Conservation (phyloP, 2,329 filamentous ascomycete genomes). For the Pseudopyrenochaeta lycopersici region DNA sequence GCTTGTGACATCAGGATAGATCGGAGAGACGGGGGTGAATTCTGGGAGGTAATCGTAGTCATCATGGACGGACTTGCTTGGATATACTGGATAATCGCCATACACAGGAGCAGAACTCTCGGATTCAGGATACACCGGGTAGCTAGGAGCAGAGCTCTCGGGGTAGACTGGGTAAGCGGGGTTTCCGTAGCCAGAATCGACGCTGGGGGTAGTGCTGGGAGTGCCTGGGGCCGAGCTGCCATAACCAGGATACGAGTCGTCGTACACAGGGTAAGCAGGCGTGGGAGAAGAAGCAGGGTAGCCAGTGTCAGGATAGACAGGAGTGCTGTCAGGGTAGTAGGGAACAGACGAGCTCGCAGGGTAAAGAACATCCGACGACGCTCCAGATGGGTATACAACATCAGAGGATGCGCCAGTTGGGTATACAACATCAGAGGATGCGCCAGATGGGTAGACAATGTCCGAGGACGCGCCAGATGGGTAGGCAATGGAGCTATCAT, state of each 20-base stretch:
- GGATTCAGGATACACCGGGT: constrained; percentile 6
- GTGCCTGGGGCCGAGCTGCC: constrained; percentile 7
- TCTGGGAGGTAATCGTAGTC: constrained; percentile 18
- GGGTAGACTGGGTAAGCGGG: constrained; percentile 7
- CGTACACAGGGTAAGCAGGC: constrained; percentile 1
- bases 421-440: neutral
- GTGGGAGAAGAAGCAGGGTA: constrained; percentile 8
- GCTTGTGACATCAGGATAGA: constrained; percentile 14
- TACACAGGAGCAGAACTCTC: constrained; percentile 6
- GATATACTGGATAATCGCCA: constrained; percentile 4
- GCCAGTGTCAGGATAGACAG: constrained; percentile 9
- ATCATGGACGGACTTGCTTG: constrained; percentile 9
- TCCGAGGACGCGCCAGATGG: neutral
- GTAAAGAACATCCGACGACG: neutral
- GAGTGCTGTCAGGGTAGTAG: constrained; percentile 3
- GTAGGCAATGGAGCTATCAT: neutral
- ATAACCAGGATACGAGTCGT: neutral
- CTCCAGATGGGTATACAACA: neutral
- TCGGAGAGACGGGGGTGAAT: constrained; percentile 16
- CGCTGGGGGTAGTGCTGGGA: constrained; percentile 9
- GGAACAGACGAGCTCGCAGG: constrained; percentile 4
- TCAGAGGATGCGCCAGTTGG: neutral
- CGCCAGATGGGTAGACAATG: neutral
- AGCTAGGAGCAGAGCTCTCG: constrained; percentile 3
- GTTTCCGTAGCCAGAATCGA: neutral